phyloP scores from a whole-genome alignment of 129 eudicot species.

The Chrysanthemum makinoi region DNA sequence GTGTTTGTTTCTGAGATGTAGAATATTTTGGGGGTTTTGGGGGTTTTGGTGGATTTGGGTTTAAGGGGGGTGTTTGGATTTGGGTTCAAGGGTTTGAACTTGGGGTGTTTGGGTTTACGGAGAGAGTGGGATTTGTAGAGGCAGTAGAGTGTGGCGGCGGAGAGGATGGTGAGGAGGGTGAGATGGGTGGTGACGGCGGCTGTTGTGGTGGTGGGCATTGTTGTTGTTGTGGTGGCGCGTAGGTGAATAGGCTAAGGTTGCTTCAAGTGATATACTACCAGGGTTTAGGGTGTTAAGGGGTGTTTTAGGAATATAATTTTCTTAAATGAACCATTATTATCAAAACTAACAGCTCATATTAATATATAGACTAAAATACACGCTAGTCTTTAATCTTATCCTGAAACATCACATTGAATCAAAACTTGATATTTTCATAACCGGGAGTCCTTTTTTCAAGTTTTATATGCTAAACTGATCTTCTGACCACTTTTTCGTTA shows the following conservation, averaged over 20 bases:
- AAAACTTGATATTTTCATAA: no score
- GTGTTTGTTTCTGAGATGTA: conserved; percentile 79
- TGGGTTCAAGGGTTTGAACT: conserved; percentile 18
- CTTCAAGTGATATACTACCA: no score
- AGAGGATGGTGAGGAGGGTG: conserved; percentile 68
- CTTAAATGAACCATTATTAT: no score
- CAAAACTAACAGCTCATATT: no score
- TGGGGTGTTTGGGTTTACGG: conserved; percentile 34
- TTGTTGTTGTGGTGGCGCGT: conserved; percentile 22
- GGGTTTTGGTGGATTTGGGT: conserved; percentile 13
- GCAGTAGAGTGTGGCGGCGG: conserved; percentile 75
- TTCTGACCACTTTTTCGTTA: no score
- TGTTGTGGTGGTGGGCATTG: conserved; percentile 21
- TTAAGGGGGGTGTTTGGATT: conserved; percentile 16
- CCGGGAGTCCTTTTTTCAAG: no score
- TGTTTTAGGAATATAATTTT: neutral
- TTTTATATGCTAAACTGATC: no score
- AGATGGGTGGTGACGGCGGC: conserved; percentile 44
- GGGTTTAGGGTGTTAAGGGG: no score
- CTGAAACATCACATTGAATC: no score
- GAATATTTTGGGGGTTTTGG: conserved; percentile 56
- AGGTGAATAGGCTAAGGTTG: neutral
- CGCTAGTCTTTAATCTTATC: no score
- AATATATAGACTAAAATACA: no score
- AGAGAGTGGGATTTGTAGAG: conserved; percentile 80